Conservation (phyloP, 2,329 filamentous ascomycete genomes). For the Ophiocordyceps sinensis region DNA sequence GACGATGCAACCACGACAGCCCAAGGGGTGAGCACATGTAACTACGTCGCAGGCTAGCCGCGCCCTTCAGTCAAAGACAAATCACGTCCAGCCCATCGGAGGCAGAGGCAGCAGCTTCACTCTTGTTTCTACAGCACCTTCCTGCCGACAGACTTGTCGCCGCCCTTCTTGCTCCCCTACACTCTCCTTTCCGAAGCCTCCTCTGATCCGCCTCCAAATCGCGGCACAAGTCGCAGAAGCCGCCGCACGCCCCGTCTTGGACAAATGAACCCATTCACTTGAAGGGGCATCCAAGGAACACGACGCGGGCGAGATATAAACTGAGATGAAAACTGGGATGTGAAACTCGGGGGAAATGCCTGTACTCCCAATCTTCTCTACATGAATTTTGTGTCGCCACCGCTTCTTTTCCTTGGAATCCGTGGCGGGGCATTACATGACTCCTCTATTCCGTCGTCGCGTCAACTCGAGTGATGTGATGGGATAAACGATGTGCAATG, state of each 20-base stretch:
- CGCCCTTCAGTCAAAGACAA: no score
- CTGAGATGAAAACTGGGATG: slow-evolving; percentile 7
- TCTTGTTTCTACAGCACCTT: no score
- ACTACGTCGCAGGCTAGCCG: no score
- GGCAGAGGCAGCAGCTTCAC: no score
- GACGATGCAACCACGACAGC: no score
- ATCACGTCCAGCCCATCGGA: no score
- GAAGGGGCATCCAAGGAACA: slow-evolving; percentile 15
- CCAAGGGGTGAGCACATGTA: no score
- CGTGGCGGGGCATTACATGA: slow-evolving; percentile 24
- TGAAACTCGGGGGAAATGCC: slow-evolving; percentile 8
- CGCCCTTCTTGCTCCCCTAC: neutral
- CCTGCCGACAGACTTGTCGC: no score
- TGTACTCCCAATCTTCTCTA: slow-evolving; percentile 26
- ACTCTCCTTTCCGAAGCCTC: neutral
- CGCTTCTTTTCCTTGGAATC: slow-evolving; percentile 13
- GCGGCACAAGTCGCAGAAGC: neutral
- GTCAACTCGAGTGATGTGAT: slow-evolving; percentile 9
- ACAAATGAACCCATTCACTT: slow-evolving; percentile 17
- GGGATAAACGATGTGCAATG: slow-evolving; percentile 7
- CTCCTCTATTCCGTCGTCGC: slow-evolving; percentile 23
- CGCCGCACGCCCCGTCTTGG: slow-evolving; percentile 2
- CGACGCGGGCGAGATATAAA: slow-evolving; percentile 7
- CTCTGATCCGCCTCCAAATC: neutral
- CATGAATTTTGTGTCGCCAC: slow-evolving; percentile 25